Evolutionary conservation across 352 stramenopile species (phyloP).

Genomic region (Pythium scleroteichum): DNA sequence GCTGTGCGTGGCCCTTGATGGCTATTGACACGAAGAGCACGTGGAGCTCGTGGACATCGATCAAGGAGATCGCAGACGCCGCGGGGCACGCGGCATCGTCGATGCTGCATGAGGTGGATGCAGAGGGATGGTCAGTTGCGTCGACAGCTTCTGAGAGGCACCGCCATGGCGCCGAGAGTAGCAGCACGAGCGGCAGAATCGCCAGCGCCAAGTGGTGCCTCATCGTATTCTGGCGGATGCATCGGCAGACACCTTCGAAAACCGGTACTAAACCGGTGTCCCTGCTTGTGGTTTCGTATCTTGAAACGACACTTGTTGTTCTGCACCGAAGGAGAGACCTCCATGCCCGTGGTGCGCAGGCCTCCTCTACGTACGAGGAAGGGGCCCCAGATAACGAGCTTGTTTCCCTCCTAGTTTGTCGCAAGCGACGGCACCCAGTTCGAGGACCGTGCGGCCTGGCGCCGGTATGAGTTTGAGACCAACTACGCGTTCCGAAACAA

Average conservation of each 20-base stretch:
- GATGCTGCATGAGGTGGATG: not conserved
- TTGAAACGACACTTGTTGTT: slow-evolving; percentile 17
- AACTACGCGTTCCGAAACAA: slow-evolving; percentile 92
- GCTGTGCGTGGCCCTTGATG: slow-evolving; percentile 78
- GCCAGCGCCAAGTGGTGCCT: not conserved
- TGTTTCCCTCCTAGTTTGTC: slow-evolving; percentile 64
- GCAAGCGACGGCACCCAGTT: slow-evolving; percentile 90
- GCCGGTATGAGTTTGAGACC: slow-evolving; percentile 90
- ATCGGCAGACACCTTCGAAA: too few relatives aligned
- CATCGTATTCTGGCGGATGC: not conserved
- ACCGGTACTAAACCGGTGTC: slow-evolving; percentile 10
- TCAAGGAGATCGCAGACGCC: not conserved
- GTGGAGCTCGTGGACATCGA: slow-evolving; percentile 29
- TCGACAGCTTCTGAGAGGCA: not conserved
- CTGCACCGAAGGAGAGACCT: not conserved
- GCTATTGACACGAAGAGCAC: slow-evolving; percentile 84
- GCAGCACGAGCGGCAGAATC: slow-evolving; percentile 2
- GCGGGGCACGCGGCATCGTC: not conserved
- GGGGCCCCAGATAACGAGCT: too few relatives aligned
- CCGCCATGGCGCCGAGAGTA: not conserved
- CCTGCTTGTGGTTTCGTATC: slow-evolving; percentile 7
- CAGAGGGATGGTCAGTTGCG: not conserved
- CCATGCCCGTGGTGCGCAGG: slow-evolving; percentile 16
- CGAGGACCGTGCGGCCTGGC: slow-evolving; percentile 75
- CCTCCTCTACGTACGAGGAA: too few relatives aligned